Base-by-base conservation (phyloP, 768 basidiomycete species). In the Kwoniella heveanensis region DNA sequence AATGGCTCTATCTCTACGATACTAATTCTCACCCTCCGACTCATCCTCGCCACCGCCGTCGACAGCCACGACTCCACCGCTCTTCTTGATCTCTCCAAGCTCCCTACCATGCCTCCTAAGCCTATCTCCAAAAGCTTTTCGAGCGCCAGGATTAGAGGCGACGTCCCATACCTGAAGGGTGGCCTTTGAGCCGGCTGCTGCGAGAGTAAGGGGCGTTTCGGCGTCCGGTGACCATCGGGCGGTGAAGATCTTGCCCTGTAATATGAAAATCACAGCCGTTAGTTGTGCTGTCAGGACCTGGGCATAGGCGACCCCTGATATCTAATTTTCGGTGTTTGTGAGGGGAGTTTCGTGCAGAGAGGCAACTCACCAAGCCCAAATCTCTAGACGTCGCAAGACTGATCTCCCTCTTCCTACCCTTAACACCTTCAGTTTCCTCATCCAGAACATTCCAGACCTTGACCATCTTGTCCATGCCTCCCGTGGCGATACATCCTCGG, bases 141-240 rank as follows among this genome's bases (percentile, higher is more conserved):
- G 84, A 10, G 87, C 91, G 25, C 90, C 90, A 19, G 83, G 81
- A 77, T 91, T 97, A 4, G 90, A 85, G 10, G 88, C 90, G 44
- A 95, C 85, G 73, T 99, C 95, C 95, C 95, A 99, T 17, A 99
- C 83, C 78, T 98, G 95, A 6, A 99, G 80, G 76, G 89, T 92
- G 1, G 91, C 95, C 74, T 92, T 90, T 1, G 92, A 94, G 13
- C 96, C 96, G 29, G 90, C 95, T 2, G 92, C 93, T 2, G 94
- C 95, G 51, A 99, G 80, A 8, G 91, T 96, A 54, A 97, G 86
- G 1, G 93, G 90, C 25, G 79, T 70, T 9, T 73, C 72, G 73
- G 94, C 90, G 77, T 98, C 95, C 0, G 96, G 95, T 6, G 93
- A 97, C 83, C 89, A 98, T 0, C 85, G 83, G 0, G 88, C 84